Evolutionary conservation across 805 yeast species (phyloP), one percentile per base, ranked within the genome.

Genomic region (Candida golubevii): DNA sequence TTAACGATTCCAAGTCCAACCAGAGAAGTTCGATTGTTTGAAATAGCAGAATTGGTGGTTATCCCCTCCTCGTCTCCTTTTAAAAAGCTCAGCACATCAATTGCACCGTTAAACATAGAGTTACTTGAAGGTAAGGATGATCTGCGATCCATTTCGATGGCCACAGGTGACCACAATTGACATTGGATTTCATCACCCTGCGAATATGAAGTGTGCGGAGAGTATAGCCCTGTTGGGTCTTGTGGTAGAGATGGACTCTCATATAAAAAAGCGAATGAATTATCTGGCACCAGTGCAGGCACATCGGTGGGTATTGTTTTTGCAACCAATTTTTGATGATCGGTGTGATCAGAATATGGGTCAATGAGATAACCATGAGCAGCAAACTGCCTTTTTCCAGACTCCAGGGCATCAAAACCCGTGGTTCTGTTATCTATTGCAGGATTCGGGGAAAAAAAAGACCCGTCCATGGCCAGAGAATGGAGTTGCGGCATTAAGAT

Each of bases 361-460:
- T 35, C 35, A 10, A 15, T 33, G 12, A 27, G 27, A 11, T n/a
- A 14, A 13, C n/a, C 31, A 10, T 32, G n/a, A 18, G 12, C 9
- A 4, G 15, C 8, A 5, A 15, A 23, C 5, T n/a, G 10, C 2
- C 14, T 26, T 29, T 30, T 18, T 14, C 35, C 23, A 9, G 26
- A n/a, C 4, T 32, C 30, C 8, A 26, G 35, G 28, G 34, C 42
- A 6, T 28, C 36, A 26, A 34, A 38, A 10, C 14, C 26, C 26
- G 27, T 29, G n/a, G 28, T 30, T 10, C 34, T 18, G 11, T 28
- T 6, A 14, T 29, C 26, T 15, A 30, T 28, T n/a, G 15, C 39
- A 8, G 35, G 46, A 28, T 42, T 38, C 11, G 46, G 42, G 4
- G 42, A 34, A 18, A 38, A 29, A 11, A 33, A 33, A 5, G 46